Percentiles rank a stretch among this genome's conserved stretches.
Conservation (phyloP, 768 basidiomycete species). For the Leccinellum luteum region DNA sequence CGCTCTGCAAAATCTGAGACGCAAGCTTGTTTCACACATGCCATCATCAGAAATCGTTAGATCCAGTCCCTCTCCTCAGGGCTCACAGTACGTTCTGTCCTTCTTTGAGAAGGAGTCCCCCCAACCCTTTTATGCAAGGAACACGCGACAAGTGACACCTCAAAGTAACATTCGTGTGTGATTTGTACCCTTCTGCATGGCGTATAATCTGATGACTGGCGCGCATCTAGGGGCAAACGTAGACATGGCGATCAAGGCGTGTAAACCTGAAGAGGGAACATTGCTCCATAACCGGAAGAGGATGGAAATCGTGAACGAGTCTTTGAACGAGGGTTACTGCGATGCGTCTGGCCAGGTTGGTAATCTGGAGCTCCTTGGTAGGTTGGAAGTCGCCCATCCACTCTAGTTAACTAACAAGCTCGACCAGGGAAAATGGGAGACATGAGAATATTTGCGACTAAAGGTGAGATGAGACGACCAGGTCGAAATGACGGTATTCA, state of each 20-base stretch:
- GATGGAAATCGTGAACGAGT: slow-evolving; percentile 72
- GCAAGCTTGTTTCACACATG: slow-evolving; percentile 24
- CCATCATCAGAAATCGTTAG: slow-evolving; percentile 18
- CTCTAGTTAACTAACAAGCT: slow-evolving; percentile 3
- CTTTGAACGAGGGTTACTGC: slow-evolving; percentile 79
- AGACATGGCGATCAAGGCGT: slow-evolving; percentile 69
- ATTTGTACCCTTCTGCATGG: not conserved
- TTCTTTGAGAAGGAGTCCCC: not conserved
- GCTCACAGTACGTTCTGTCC: slow-evolving; percentile 16
- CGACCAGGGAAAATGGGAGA: slow-evolving; percentile 55
- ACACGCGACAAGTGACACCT: slow-evolving; percentile 36
- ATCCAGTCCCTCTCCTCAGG: slow-evolving; percentile 13
- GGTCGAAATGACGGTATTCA: not conserved
- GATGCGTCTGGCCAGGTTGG: slow-evolving; percentile 66
- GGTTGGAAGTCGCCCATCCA: slow-evolving; percentile 12
- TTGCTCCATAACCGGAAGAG: slow-evolving; percentile 61
- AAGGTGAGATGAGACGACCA: slow-evolving; percentile 41
- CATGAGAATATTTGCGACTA: slow-evolving; percentile 60
- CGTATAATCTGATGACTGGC: not conserved
- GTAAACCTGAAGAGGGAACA: slow-evolving; percentile 62
- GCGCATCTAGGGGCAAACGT: slow-evolving; percentile 51
- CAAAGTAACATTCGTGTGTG: slow-evolving; percentile 42
- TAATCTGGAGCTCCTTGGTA: slow-evolving; percentile 63
- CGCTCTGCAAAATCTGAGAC: slow-evolving; percentile 26
- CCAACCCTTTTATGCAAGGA: slow-evolving; percentile 10